phyloP scores from a whole-genome alignment of 2,329 filamentous ascomycete genomes.

The Aspergillus transmontanensis region DNA sequence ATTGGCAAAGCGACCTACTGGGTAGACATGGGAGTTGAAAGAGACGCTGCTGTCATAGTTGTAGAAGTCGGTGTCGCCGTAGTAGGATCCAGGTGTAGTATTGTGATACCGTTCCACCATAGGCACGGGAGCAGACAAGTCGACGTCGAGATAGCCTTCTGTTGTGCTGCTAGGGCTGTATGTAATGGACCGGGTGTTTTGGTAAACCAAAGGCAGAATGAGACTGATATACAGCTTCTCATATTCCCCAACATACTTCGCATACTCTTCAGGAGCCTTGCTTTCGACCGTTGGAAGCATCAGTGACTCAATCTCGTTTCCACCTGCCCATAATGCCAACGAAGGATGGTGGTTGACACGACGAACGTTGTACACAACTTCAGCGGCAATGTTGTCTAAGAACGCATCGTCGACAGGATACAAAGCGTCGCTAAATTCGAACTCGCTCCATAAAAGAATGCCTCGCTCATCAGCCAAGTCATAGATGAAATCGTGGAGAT shows the following conservation, averaged over 20 bases:
- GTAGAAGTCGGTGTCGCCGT: conserved; percentile 65
- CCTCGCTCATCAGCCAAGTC: conserved; percentile 64
- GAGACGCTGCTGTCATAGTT: conserved; percentile 57
- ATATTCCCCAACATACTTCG: conserved; percentile 54
- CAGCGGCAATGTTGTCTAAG: conserved; percentile 57
- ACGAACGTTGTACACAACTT: conserved; percentile 63
- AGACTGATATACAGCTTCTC: conserved; percentile 60
- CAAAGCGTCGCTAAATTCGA: conserved; percentile 63
- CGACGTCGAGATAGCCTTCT: conserved; percentile 59
- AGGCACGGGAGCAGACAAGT: conserved; percentile 55
- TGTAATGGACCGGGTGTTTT: conserved; percentile 61
- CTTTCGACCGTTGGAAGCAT: conserved; percentile 49
- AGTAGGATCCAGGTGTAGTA: conserved; percentile 54
- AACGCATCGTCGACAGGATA: conserved; percentile 60
- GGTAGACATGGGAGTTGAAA: conserved; percentile 59
- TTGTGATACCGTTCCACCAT: conserved; percentile 62
- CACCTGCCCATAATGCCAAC: conserved; percentile 57
- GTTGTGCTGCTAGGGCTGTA: conserved; percentile 64
- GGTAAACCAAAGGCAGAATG: conserved; percentile 59
- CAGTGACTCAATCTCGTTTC: conserved; percentile 63
- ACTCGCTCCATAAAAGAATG: conserved; percentile 65
- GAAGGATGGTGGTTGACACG: conserved; percentile 63
- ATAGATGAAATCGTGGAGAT: conserved; percentile 64
- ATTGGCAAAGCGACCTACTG: conserved; percentile 62
- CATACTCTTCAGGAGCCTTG: conserved; percentile 48